Evolutionary conservation across 345 rosid species (phyloP).

Genomic region (Eucalyptus sideroxylon): DNA sequence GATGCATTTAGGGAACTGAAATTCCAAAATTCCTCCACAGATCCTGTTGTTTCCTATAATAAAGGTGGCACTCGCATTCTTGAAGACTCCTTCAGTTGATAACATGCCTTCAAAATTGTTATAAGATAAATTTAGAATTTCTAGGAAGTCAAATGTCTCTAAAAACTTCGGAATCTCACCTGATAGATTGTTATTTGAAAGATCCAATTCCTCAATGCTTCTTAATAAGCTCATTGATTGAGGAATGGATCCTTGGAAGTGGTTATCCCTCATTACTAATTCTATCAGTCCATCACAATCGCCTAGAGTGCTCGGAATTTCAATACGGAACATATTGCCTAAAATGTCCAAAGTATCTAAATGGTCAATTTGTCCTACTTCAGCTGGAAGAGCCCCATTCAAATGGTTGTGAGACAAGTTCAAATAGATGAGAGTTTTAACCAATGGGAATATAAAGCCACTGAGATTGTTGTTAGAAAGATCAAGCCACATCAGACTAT

Average conservation of each 20-base stretch:
- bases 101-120: slow-evolving; percentile 31
- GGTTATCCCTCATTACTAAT: background rate
- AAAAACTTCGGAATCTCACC: slow-evolving; percentile 5
- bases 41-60: slow-evolving; percentile 9
- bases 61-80: slow-evolving; percentile 5
- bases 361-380: background rate
- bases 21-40: background rate
- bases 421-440: background rate
- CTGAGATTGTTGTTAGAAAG: slow-evolving; percentile 1
- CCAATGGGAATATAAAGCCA: background rate
- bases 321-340: rapidly evolving
- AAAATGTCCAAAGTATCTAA: background rate
- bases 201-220: slow-evolving; percentile 10
- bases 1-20: background rate
- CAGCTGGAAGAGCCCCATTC: background rate
- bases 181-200: slow-evolving; percentile 19
- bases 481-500: background rate
- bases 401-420: slow-evolving; percentile 5
- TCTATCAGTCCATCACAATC: background rate
- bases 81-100: slow-evolving; percentile 16
- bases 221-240: slow-evolving; percentile 4
- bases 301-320: background rate
- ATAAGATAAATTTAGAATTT: slow-evolving; percentile 7
- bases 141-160: background rate
- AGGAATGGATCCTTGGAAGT: slow-evolving; percentile 20